Base-by-base conservation (phyloP, 768 basidiomycete genomes). In the Cubamyces lactineus region DNA sequence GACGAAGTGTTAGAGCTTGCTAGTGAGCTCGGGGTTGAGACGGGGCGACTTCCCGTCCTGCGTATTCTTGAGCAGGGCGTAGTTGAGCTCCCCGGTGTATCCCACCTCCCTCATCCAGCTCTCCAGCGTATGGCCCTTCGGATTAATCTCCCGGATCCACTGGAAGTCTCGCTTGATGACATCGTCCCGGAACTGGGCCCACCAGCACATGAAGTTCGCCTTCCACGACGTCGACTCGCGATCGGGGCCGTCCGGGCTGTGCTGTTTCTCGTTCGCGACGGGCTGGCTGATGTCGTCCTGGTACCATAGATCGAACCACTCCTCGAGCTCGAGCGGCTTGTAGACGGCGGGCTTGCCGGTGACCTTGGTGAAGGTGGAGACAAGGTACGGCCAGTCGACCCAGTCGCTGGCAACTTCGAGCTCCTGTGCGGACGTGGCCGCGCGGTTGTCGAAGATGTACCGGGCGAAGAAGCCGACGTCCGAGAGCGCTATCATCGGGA, bases 151-250 rank as follows among this genome's bases (percentile, higher is more conserved):
- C 53, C 72, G 63, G 19, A 81, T 71, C 78, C 79, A 81, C 12
- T 75, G 72, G 72, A 78, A 75, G 62, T 82, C 77, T 59, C 77
- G 71, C 62, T 69, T 73, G 45, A 82, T 65, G 21, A 80, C 64
- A 62, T 77, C 75, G 53, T 83, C 81, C 28, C 78, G 67, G 67
- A 70, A 82, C 61, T 73, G 57, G 16, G 68, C 71, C 77, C 77
- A 83, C 67, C 75, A 80, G 1, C 71, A 73, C n/a, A 71, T 71
- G 63, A 80, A 80, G 67, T 79, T 81, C 71, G 80, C 68, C 26
- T 43, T 17, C 66, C 65, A 71, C n/a, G 65, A 67, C 52, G 68
- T 70, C 50, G 63, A 54, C 40, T 62, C n/a, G n/a, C n/a, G n/a
- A n/a, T n/a, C 70, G 49, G 66, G 68, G 19, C 62, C 70, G 49